phyloP scores from a whole-genome alignment of 768 basidiomycete species.

The Podaxis sp. region DNA sequence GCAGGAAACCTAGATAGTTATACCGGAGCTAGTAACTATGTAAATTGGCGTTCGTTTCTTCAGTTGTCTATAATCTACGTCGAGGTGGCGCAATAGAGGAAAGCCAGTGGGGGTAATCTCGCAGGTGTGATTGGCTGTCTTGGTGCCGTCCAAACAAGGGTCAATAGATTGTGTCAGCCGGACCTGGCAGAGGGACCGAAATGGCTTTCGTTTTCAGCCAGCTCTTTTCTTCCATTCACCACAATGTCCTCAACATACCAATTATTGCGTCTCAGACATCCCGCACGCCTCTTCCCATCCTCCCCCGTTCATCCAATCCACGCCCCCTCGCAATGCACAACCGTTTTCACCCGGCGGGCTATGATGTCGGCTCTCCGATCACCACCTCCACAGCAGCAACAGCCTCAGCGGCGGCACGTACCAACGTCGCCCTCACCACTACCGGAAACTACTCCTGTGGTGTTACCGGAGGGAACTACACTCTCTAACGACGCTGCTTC shows the following conservation, averaged over 20 bases:
- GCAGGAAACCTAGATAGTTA: constrained; percentile 40
- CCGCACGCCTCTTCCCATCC: constrained; percentile 26
- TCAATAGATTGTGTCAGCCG: constrained; percentile 22
- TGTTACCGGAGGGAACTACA: constrained; percentile 10
- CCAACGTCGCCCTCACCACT: constrained; percentile 11
- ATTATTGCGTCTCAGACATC: constrained; percentile 17
- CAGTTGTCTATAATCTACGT: background rate
- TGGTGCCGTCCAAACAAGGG: constrained; percentile 19
- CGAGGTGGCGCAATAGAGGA: background rate
- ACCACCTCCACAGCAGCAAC: constrained; percentile 22
- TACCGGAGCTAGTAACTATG: constrained; percentile 9
- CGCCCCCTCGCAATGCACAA: constrained; percentile 30
- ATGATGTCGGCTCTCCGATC: constrained; percentile 67
- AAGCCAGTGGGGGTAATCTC: constrained; percentile 16
- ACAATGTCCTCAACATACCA: constrained; percentile 14
- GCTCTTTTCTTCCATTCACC: background rate
- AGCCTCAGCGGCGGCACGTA: constrained; percentile 37
- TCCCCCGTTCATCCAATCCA: constrained; percentile 29
- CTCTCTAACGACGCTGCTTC: constrained; percentile 60
- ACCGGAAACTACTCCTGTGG: constrained; percentile 12
- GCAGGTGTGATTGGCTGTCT: constrained; percentile 28
- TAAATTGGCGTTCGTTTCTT: background rate
- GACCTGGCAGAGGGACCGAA: background rate
- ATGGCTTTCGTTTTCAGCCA: background rate
- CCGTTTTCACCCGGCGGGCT: constrained; percentile 46